These are phyloP conservation scores for Huntiella bhutanensis DNA, from an alignment of 2,329 filamentous ascomycete species.

Conservation along the genomic window DNA sequence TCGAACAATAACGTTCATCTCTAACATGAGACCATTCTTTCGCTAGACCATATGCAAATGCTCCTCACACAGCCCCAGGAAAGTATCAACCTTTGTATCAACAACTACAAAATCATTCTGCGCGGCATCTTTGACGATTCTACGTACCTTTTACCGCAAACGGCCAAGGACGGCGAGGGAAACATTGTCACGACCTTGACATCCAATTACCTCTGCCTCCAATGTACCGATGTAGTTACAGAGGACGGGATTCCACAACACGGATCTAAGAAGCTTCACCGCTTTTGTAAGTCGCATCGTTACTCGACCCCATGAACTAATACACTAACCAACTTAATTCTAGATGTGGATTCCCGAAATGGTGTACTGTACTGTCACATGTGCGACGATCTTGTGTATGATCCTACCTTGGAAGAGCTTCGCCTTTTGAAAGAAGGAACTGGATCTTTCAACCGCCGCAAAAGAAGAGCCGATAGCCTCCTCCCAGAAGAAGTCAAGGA, in stretches of 20 bases:
- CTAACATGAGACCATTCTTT: constrained; percentile 12
- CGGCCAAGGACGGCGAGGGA: constrained; percentile 38
- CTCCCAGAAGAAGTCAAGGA: constrained; percentile 46
- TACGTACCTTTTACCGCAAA: constrained; percentile 42
- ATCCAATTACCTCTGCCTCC: constrained; percentile 52
- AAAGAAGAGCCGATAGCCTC: constrained; percentile 57
- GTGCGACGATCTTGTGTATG: constrained; percentile 68
- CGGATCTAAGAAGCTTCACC: constrained; percentile 48
- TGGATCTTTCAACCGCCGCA: constrained; percentile 47
- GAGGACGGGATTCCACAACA: constrained; percentile 48
- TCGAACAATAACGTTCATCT: background rate
- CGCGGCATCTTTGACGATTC: constrained; percentile 50
- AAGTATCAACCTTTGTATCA: constrained; percentile 47
- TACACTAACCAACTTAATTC: constrained; percentile 15
- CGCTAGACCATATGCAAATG: constrained; percentile 50
- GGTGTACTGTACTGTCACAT: constrained; percentile 64
- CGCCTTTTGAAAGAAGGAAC: constrained; percentile 51
- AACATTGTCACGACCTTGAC: constrained; percentile 41
- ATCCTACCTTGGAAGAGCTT: constrained; percentile 60
- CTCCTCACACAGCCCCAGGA: constrained; percentile 43
- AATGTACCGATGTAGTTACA: constrained; percentile 51
- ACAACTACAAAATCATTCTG: constrained; percentile 54
- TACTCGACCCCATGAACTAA: background rate
- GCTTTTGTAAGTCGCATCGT: constrained; percentile 41
- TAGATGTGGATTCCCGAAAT: constrained; percentile 60